Percentiles rank a stretch among this genome's conserved stretches.
phyloP scores from a whole-genome alignment of 257 asterid species.

The Verbascum thapsus region DNA sequence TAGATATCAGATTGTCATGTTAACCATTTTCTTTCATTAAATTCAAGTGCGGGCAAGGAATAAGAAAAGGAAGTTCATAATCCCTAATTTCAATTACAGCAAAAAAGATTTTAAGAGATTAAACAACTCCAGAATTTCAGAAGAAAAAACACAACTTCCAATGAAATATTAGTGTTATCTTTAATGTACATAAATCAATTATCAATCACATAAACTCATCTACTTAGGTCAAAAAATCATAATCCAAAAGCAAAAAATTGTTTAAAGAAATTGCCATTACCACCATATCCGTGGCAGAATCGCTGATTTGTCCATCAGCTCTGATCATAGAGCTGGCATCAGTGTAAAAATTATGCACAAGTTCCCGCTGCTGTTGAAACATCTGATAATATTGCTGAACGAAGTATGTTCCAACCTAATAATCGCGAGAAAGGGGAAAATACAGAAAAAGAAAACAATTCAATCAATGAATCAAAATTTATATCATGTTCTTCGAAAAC shows the following conservation, averaged over 20 bases:
- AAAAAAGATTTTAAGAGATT: too few species aligned
- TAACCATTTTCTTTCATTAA: too few species aligned
- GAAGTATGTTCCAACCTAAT: constrained; percentile 82
- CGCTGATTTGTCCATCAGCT: constrained; percentile 62
- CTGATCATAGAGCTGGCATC: constrained; percentile 69
- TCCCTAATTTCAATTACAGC: not conserved
- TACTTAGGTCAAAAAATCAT: too few species aligned
- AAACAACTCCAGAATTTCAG: too few species aligned
- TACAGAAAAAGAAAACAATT: not conserved
- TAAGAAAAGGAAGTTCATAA: not conserved
- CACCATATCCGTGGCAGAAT: constrained; percentile 62
- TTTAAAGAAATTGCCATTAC: constrained; percentile 32
- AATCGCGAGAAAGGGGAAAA: not conserved
- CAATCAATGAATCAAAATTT: constrained; percentile 10
- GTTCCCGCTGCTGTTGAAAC: constrained; percentile 67
- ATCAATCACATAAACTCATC: too few species aligned
- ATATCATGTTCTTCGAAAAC: not conserved
- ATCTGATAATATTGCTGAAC: constrained; percentile 81
- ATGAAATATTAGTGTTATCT: too few species aligned
- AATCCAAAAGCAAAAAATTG: too few species aligned
- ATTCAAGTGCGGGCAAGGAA: too few species aligned
- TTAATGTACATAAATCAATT: too few species aligned
- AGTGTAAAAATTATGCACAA: constrained; percentile 75
- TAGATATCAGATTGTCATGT: too few species aligned
- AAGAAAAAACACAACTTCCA: too few species aligned